Percentiles rank a stretch among this genome's conserved stretches.
Evolutionary conservation across 345 rosid genomes (phyloP).

Genomic region (Citrus mangshanensis): DNA sequence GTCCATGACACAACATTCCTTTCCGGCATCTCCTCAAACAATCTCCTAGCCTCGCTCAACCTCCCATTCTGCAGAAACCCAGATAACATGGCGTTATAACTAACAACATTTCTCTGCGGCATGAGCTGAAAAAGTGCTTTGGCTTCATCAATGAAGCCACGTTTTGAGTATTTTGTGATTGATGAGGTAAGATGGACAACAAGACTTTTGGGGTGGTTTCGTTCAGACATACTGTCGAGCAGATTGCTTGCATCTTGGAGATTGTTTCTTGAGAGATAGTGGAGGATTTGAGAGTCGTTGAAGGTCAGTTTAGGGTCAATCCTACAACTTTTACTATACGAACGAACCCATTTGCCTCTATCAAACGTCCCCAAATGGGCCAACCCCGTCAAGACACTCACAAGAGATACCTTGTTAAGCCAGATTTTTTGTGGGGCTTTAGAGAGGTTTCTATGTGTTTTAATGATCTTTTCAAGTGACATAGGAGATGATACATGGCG

Average conservation of each 20-base stretch:
- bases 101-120: conserved; percentile 51
- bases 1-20: conserved; percentile 70
- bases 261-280: conserved; percentile 25
- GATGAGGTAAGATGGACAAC: conserved; percentile 53
- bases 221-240: conserved; percentile 46
- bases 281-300: conserved; percentile 37
- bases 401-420: conserved; percentile 36
- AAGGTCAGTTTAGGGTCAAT: conserved; percentile 17
- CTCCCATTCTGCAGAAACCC: conserved; percentile 43
- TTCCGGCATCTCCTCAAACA: conserved; percentile 52
- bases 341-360: conserved; percentile 46
- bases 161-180: conserved; percentile 38
- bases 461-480: conserved; percentile 39
- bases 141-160: conserved; percentile 55
- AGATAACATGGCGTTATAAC: conserved; percentile 61
- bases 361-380: conserved; percentile 42
- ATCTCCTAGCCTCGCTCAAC: conserved; percentile 36
- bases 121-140: conserved; percentile 46
- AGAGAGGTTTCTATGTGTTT: conserved; percentile 39
- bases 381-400: conserved; percentile 54
- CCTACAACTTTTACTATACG: conserved; percentile 8
- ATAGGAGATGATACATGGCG: not conserved
- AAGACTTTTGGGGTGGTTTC: conserved; percentile 30
- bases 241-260: conserved; percentile 45
- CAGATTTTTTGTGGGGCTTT: conserved; percentile 39